phyloP scores from a whole-genome alignment of 1,139 yeast genomes.

The Blastobotrys ciferrii region DNA sequence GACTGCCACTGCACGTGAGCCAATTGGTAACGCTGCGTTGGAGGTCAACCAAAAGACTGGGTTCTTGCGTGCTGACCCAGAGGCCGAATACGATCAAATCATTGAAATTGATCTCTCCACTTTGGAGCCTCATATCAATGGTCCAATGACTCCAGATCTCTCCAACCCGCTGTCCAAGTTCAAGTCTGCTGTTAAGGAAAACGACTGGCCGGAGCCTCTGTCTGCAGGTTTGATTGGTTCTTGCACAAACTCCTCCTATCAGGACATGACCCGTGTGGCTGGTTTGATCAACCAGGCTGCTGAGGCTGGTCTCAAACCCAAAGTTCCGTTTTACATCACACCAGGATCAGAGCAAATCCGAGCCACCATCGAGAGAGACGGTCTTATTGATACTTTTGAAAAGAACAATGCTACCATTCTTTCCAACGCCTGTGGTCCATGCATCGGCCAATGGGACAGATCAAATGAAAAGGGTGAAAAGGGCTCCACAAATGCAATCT shows the following conservation, averaged over 20 bases:
- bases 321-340: conserved; percentile 87
- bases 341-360: conserved; percentile 99
- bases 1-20: conserved; percentile 74
- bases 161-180: conserved; percentile 93
- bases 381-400: conserved; percentile 74
- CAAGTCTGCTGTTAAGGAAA: conserved; percentile 58
- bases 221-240: conserved; percentile 92
- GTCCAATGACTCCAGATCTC: conserved; percentile 98
- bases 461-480: conserved; percentile 47
- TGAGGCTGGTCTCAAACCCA: conserved; percentile 82
- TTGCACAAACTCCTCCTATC: conserved; percentile 96
- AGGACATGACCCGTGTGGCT: conserved; percentile 95
- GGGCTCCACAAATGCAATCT: conserved; percentile 76
- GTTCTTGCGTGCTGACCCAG: conserved; percentile 66
- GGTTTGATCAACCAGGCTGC: conserved; percentile 84
- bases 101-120: conserved; percentile 90
- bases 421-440: conserved; percentile 98
- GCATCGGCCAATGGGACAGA: conserved; percentile 99
- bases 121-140: conserved; percentile 94
- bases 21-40: conserved; percentile 76
- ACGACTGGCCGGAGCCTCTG: conserved; percentile 70
- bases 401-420: conserved; percentile 85
- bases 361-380: conserved; percentile 96
- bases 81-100: conserved; percentile 91
- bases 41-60: conserved; percentile 49